Evolutionary conservation across 169 alveolate species (phyloP).

Genomic region (Plasmodium cynomolgi): DNA sequence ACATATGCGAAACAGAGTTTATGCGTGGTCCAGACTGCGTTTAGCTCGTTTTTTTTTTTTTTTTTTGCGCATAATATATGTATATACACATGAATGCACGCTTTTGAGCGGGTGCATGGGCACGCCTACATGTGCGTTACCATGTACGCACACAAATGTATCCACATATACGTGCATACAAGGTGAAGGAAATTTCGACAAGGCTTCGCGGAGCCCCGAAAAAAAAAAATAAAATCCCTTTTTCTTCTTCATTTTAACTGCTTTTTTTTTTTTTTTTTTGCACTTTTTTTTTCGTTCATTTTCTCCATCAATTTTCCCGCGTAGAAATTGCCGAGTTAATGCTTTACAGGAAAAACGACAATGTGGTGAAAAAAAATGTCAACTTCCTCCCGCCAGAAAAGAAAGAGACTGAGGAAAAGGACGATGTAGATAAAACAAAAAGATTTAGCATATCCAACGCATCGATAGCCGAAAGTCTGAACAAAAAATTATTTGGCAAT

Average conservation of each 20-base stretch:
- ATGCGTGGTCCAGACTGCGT: not conserved
- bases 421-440: not conserved
- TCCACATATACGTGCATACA: not conserved
- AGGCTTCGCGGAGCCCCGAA: not conserved
- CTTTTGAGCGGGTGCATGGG: not conserved
- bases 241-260: not conserved
- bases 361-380: slow-evolving; percentile 14
- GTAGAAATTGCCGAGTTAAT: slow-evolving; percentile 45
- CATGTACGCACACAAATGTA: not conserved
- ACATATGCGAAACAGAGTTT: not conserved
- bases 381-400: slow-evolving; percentile 4
- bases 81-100: not conserved
- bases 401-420: not conserved
- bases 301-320: not conserved
- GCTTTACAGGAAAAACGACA: slow-evolving; percentile 9
- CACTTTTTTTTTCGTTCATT: not conserved
- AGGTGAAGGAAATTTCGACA: not conserved
- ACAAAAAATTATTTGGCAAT: slow-evolving; percentile 36
- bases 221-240: not conserved
- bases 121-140: slow-evolving; percentile 1
- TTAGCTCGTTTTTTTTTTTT: not conserved
- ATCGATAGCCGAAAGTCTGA: slow-evolving; percentile 28
- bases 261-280: not conserved
- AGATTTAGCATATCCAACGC: slow-evolving; percentile 19
- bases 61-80: slow-evolving; percentile 1